A percentile compares a stretch with the other conserved stretches of the same genome.
phyloP scores from a whole-genome alignment of 2,329 filamentous ascomycete species.

The Ophiostoma ips region DNA sequence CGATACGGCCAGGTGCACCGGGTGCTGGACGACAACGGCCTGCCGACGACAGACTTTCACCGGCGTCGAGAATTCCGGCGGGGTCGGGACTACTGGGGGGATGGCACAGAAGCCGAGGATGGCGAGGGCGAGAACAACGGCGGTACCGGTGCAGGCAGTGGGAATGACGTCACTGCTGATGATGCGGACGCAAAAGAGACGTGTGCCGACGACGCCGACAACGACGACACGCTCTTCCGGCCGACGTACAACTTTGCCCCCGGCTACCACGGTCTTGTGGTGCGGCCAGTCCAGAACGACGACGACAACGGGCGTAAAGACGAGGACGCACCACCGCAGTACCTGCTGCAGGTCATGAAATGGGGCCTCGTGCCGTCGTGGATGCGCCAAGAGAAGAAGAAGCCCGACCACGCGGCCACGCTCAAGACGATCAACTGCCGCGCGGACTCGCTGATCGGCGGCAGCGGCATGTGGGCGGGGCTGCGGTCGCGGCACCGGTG shows the following conservation, averaged over 20 bases:
- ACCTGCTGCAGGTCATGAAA: slow-evolving; percentile 79
- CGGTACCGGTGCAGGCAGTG: background rate
- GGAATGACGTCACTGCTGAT: slow-evolving; percentile 19
- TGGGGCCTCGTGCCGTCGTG: slow-evolving; percentile 93
- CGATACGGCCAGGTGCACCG: slow-evolving; percentile 62
- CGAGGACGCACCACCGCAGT: slow-evolving; percentile 32
- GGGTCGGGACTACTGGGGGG: slow-evolving; percentile 20
- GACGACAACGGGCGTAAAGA: background rate
- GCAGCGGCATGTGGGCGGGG: slow-evolving; percentile 75
- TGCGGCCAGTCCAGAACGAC: slow-evolving; percentile 31
- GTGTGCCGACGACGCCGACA: slow-evolving; percentile 27
- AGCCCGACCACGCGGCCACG: slow-evolving; percentile 61
- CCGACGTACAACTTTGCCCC: slow-evolving; percentile 91
- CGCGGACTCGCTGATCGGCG: slow-evolving; percentile 65
- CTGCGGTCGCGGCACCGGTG: slow-evolving; percentile 89
- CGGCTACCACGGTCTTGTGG: slow-evolving; percentile 72
- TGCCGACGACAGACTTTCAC: background rate
- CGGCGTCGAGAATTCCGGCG: background rate
- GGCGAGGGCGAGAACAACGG: slow-evolving; percentile 32
- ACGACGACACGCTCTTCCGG: slow-evolving; percentile 31
- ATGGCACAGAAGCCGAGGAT: slow-evolving; percentile 58
- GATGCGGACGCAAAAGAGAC: slow-evolving; percentile 48
- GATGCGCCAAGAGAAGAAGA: slow-evolving; percentile 79
- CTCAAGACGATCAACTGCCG: slow-evolving; percentile 92
- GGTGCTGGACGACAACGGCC: slow-evolving; percentile 51